Evolutionary conservation across 2,329 filamentous ascomycete genomes (phyloP).

Genomic region (Cladophialophora psammophila): DNA sequence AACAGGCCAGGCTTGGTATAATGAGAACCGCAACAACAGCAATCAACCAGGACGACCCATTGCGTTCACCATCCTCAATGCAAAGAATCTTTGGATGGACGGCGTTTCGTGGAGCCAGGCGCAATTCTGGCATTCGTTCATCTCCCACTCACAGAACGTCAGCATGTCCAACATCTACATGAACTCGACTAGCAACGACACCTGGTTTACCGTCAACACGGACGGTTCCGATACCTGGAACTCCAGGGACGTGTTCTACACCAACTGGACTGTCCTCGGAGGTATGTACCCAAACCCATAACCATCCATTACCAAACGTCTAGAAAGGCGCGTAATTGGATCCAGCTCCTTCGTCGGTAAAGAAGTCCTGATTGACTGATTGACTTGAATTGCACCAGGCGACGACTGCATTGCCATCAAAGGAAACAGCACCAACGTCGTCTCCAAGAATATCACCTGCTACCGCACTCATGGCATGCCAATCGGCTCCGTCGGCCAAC

Average conservation of each 20-base stretch:
- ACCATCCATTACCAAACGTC: too few relatives aligned
- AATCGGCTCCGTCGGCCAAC: constrained; percentile 75
- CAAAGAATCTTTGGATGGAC: constrained; percentile 30
- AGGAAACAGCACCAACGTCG: constrained; percentile 72
- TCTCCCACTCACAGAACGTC: constrained; percentile 71
- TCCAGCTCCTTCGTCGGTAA: too few relatives aligned
- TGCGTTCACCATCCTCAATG: constrained; percentile 26
- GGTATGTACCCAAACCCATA: constrained; percentile 4
- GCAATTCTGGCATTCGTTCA: constrained; percentile 69
- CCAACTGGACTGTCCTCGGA: constrained; percentile 64
- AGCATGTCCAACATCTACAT: constrained; percentile 70
- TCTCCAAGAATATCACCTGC: constrained; percentile 72
- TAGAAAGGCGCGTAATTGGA: too few relatives aligned
- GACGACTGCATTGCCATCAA: constrained; percentile 79
- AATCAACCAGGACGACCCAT: constrained; percentile 29
- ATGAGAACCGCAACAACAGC: constrained; percentile 30
- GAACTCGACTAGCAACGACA: constrained; percentile 60
- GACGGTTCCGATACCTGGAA: constrained; percentile 65
- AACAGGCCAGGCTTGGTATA: constrained; percentile 61
- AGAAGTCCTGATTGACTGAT: too few relatives aligned
- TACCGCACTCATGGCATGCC: constrained; percentile 76
- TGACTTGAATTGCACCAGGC: constrained; percentile 59
- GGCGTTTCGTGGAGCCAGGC: constrained; percentile 68
- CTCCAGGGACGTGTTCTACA: constrained; percentile 68
- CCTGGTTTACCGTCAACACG: constrained; percentile 68